phyloP scores from a whole-genome alignment of 2,329 filamentous ascomycete genomes.

The Penicillium sp. region DNA sequence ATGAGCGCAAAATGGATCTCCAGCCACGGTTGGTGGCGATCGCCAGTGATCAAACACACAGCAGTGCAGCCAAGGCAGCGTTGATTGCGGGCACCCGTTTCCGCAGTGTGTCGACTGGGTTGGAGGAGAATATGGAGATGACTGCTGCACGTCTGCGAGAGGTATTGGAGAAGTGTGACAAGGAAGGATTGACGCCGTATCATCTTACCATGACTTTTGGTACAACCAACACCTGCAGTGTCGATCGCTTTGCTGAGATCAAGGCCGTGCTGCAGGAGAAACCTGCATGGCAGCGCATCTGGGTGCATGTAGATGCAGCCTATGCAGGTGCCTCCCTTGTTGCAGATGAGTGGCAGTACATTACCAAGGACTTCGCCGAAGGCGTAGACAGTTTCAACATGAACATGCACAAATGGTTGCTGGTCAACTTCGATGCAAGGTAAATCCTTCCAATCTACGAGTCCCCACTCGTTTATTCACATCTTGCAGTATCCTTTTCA shows the following conservation, averaged over 20 bases:
- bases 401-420: constrained; percentile 97
- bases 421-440: constrained; percentile 83
- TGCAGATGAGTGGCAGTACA: constrained; percentile 74
- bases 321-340: constrained; percentile 86
- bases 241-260: constrained; percentile 77
- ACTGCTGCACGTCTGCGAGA: constrained; percentile 62
- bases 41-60: constrained; percentile 77
- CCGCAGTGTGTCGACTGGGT: constrained; percentile 63
- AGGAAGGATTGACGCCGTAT: constrained; percentile 75
- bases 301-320: constrained; percentile 92
- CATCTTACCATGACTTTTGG: constrained; percentile 82
- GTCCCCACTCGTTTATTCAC: constrained; percentile 4
- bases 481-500: constrained; percentile 70
- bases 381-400: constrained; percentile 86
- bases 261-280: constrained; percentile 52
- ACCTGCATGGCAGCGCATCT: constrained; percentile 59
- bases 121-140: constrained; percentile 67
- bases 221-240: constrained; percentile 82
- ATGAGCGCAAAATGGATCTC: constrained; percentile 67
- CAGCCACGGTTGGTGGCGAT: constrained; percentile 75
- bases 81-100: constrained; percentile 83
- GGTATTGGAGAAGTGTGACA: constrained; percentile 64
- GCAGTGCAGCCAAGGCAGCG: constrained; percentile 81
- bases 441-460: constrained; percentile 16
- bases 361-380: constrained; percentile 58